Evolutionary conservation across 495 filamentous ascomycete species (phyloP).

Genomic region (Cladorrhinum samala): DNA sequence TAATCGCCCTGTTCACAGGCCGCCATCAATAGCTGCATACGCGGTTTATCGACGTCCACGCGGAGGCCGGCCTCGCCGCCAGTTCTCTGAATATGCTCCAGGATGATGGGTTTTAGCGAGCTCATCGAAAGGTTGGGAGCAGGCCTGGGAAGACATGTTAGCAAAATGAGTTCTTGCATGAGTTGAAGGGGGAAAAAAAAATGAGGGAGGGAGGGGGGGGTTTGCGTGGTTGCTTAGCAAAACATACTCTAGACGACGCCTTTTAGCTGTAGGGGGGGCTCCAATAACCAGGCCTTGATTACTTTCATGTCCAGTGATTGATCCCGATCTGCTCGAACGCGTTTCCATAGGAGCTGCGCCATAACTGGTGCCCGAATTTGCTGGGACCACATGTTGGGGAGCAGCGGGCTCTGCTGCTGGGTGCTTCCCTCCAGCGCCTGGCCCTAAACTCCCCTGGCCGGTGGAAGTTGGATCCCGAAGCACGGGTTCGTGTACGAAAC

Average conservation of each 20-base stretch:
- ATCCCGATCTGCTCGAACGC: too few relatives aligned
- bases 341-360: too few relatives aligned
- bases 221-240: too few relatives aligned
- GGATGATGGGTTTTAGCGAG: constrained; percentile 15
- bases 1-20: constrained; percentile 51
- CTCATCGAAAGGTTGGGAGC: background rate
- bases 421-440: background rate
- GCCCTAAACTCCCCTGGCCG: background rate
- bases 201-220: too few relatives aligned
- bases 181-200: background rate
- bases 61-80: constrained; percentile 11
- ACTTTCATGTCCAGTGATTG: too few relatives aligned
- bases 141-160: background rate
- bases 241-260: too few relatives aligned
- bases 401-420: background rate
- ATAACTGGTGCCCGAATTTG: background rate
- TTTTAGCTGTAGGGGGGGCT: too few relatives aligned
- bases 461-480: background rate
- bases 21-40: constrained; percentile 50
- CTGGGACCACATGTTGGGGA: background rate
- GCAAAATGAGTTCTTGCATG: background rate
- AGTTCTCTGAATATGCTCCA: constrained; percentile 17
- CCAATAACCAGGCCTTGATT: too few relatives aligned
- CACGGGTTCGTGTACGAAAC: constrained; percentile 17
- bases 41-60: constrained; percentile 39